phyloP scores from a whole-genome alignment of 257 asterid species.

The Fraxinus quadrangulata region DNA sequence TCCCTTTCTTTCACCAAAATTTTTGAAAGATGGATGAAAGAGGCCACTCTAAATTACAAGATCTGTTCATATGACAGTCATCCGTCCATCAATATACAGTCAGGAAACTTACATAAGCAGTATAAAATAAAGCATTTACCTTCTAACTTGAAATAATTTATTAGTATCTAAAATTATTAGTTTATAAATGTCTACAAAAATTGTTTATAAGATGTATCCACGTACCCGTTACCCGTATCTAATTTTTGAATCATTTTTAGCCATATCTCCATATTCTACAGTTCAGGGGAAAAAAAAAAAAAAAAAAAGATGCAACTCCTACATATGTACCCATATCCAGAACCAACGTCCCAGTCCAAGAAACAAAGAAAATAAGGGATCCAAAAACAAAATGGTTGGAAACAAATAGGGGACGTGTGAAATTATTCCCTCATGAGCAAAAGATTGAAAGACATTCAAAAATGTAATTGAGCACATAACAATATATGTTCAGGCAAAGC shows the following conservation, averaged over 20 bases:
- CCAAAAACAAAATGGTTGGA: neutral
- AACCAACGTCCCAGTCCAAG: neutral
- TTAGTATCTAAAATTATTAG: neutral
- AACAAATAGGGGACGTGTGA: neutral
- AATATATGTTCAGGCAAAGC: no score
- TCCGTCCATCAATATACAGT: constrained; percentile 13
- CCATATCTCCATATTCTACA: neutral
- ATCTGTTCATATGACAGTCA: constrained; percentile 29
- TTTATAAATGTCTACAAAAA: neutral
- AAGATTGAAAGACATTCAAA: neutral
- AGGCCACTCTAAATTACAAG: constrained; percentile 28
- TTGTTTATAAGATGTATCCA: neutral
- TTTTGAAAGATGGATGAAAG: constrained; percentile 22
- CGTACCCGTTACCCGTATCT: neutral
- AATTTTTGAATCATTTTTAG: neutral
- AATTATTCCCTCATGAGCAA: neutral
- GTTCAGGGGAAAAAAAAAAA: no score
- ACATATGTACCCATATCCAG: neutral
- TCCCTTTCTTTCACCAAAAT: constrained; percentile 35
- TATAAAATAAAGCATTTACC: neutral
- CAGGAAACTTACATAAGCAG: neutral
- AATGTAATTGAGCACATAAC: neutral
- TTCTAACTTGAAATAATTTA: neutral
- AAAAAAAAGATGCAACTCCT: neutral
- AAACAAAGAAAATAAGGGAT: constrained; percentile 4